Conservation (phyloP, 306 rosid species). For the Pyrus betulifolia region DNA sequence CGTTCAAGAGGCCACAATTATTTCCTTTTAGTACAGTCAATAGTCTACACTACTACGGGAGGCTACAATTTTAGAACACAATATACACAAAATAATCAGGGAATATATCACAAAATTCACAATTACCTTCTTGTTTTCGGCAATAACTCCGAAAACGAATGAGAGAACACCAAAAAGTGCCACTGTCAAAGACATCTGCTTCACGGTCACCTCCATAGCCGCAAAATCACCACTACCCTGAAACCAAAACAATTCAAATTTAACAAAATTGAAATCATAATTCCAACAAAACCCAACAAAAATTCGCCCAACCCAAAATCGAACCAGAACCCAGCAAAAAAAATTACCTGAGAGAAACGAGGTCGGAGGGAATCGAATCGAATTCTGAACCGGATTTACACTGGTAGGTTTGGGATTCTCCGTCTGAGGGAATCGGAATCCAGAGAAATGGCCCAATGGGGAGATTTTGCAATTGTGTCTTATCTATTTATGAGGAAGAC, state of each 20-base stretch:
- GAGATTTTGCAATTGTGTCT: not conserved
- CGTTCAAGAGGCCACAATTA: not conserved
- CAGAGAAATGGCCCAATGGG: not conserved
- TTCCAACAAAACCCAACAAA: not conserved
- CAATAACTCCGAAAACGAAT: slow-evolving; percentile 34
- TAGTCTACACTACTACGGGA: too few relatives aligned
- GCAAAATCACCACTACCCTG: not conserved
- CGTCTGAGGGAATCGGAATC: not conserved
- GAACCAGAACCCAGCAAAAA: not conserved
- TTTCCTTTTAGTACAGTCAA: too few relatives aligned
- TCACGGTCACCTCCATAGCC: slow-evolving; percentile 31
- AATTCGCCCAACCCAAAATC: not conserved
- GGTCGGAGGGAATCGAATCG: not conserved
- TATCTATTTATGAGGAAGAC: not conserved
- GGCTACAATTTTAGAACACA: too few relatives aligned
- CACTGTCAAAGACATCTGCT: slow-evolving; percentile 26
- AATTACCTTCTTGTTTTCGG: slow-evolving; percentile 45
- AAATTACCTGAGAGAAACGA: not conserved
- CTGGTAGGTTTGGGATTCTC: not conserved
- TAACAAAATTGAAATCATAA: not conserved
- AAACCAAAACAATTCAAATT: not conserved
- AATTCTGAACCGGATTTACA: not conserved
- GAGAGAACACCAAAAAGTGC: slow-evolving; percentile 24
- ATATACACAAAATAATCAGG: too few relatives aligned
- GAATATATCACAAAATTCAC: too few relatives aligned